Evolutionary conservation across 495 filamentous ascomycete species (phyloP).

Genomic region (Achaetomiella virescens): DNA sequence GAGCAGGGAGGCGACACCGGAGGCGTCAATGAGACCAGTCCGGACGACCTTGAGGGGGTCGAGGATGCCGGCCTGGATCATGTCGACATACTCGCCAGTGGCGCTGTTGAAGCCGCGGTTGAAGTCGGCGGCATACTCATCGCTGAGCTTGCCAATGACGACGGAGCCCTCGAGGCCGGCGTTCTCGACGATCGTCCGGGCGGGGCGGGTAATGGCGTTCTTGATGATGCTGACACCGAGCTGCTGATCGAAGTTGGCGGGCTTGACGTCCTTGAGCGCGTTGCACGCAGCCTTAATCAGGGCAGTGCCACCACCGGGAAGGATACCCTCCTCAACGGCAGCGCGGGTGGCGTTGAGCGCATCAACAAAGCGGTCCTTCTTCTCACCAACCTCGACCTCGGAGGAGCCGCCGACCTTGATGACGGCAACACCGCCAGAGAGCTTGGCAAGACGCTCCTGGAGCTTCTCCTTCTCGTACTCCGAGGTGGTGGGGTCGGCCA

Average conservation of each 20-base stretch:
- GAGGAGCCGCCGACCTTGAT: slow-evolving; percentile 98
- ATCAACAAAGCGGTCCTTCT: slow-evolving; percentile 99
- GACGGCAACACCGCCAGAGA: slow-evolving; percentile 97
- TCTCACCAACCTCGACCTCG: slow-evolving; percentile 97
- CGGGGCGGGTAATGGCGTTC: slow-evolving; percentile 91
- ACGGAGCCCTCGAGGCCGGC: slow-evolving; percentile 94
- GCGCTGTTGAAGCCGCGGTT: slow-evolving; percentile 96
- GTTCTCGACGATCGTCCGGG: slow-evolving; percentile 94
- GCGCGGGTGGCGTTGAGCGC: slow-evolving; percentile 97
- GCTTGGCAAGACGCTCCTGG: slow-evolving; percentile 98
- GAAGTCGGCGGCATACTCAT: slow-evolving; percentile 88
- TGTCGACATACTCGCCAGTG: slow-evolving; percentile 97
- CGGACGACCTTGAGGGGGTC: slow-evolving; percentile 99
- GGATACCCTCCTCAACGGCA: slow-evolving; percentile 97
- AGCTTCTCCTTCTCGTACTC: slow-evolving; percentile 99
- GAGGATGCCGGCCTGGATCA: slow-evolving; percentile 94
- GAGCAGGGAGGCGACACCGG: slow-evolving; percentile 91
- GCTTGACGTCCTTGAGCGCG: slow-evolving; percentile 72
- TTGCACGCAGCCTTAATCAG: slow-evolving; percentile 95
- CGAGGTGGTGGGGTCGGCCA: slow-evolving; percentile 84
- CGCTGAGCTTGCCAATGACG: slow-evolving; percentile 94
- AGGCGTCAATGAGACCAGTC: slow-evolving; percentile 88
- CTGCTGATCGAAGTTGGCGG: slow-evolving; percentile 96
- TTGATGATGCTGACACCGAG: slow-evolving; percentile 96
- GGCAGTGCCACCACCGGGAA: slow-evolving; percentile 96